Evolutionary conservation across 2,329 filamentous ascomycete genomes (phyloP).

Genomic region (Monosporascus sp.): DNA sequence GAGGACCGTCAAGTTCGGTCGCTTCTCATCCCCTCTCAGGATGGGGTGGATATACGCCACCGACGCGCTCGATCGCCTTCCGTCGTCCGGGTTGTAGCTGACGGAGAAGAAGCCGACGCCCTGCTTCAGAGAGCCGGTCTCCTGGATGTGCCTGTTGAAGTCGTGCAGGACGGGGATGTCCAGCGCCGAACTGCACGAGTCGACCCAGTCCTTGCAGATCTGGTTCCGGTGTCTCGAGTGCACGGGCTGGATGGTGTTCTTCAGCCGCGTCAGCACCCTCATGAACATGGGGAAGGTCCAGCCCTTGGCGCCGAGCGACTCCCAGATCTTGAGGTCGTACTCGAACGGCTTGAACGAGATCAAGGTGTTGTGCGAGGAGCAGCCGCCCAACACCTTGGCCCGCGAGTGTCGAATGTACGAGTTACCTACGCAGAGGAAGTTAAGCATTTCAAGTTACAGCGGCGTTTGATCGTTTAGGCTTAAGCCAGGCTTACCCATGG

Average conservation of each 20-base stretch:
- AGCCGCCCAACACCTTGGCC: constrained; percentile 87
- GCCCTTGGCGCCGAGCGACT: constrained; percentile 72
- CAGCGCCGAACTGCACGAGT: constrained; percentile 72
- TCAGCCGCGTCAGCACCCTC: constrained; percentile 74
- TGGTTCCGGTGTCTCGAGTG: constrained; percentile 83
- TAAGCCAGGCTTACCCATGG: constrained; percentile 51
- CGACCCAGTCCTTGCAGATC: constrained; percentile 85
- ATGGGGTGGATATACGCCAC: constrained; percentile 94
- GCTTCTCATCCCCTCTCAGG: constrained; percentile 73
- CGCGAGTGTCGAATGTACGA: constrained; percentile 88
- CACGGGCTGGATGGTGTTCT: constrained; percentile 86
- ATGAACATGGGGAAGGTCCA: constrained; percentile 86
- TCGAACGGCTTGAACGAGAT: constrained; percentile 90
- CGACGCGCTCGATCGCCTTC: constrained; percentile 76
- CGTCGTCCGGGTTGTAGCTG: constrained; percentile 85
- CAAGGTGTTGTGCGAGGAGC: constrained; percentile 89
- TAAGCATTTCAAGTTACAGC: neutral
- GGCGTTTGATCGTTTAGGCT: constrained; percentile 1
- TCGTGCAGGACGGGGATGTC: constrained; percentile 76
- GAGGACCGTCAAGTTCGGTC: constrained; percentile 78
- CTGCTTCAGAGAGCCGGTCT: constrained; percentile 65
- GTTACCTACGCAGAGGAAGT: constrained; percentile 54
- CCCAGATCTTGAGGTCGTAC: constrained; percentile 83
- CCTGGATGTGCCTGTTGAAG: constrained; percentile 80
- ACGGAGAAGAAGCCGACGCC: constrained; percentile 89